Evolutionary conservation across 805 yeast genomes (phyloP).

Genomic region (Lachancea lanzarotensis): DNA sequence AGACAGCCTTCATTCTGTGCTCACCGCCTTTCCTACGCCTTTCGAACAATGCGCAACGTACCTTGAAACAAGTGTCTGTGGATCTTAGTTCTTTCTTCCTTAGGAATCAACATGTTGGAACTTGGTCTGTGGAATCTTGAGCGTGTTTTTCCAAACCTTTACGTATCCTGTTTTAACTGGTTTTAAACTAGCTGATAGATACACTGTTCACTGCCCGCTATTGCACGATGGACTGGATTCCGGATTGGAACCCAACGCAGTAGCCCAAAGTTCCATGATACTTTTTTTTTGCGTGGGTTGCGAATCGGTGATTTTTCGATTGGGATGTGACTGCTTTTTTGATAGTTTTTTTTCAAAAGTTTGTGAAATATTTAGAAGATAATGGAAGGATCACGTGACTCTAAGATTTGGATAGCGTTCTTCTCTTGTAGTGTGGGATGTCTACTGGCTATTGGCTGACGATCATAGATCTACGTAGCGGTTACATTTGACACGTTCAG

Average conservation of each 20-base stretch:
- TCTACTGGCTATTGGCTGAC: too few species aligned
- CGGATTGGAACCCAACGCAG: background rate
- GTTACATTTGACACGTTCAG: too few species aligned
- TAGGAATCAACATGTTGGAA: constrained; percentile 93
- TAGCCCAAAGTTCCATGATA: background rate
- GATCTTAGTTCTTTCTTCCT: constrained; percentile 98
- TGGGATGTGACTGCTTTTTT: too few species aligned
- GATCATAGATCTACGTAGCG: too few species aligned
- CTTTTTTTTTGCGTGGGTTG: constrained; percentile 1
- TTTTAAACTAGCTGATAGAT: background rate
- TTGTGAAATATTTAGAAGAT: background rate
- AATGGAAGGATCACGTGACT: background rate
- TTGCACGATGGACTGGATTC: constrained; percentile 3
- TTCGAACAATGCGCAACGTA: constrained; percentile 41
- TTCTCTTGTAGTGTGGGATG: too few species aligned
- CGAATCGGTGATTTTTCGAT: too few species aligned
- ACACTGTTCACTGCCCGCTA: background rate
- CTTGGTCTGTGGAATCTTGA: background rate
- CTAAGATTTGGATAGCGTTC: background rate
- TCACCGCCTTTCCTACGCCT: background rate
- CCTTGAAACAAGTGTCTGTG: constrained; percentile 99
- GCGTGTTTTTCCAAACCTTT: background rate
- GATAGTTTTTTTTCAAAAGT: background rate
- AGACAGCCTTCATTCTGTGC: background rate
- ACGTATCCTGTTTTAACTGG: background rate